Percentiles rank a stretch among this genome's conserved stretches.
These are phyloP conservation scores for Kodamaea fungicola DNA, from an alignment of 1,139 yeast species.

Conservation along the genomic window DNA sequence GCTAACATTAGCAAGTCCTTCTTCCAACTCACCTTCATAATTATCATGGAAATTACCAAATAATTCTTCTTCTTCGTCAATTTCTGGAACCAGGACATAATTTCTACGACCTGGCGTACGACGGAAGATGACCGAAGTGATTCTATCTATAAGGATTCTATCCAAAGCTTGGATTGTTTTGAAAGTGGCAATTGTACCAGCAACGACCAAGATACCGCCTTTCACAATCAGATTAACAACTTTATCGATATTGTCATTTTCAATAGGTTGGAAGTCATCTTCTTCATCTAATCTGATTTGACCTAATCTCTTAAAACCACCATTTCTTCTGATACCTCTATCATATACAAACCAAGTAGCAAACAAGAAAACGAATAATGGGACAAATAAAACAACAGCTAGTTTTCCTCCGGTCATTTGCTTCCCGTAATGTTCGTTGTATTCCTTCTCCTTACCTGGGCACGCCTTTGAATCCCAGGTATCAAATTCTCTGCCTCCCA, in stretches of 20 bases:
- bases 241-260: constrained; percentile 60
- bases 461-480: constrained; percentile 68
- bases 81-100: constrained; percentile 43
- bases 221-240: constrained; percentile 60
- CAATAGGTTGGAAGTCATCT: constrained; percentile 61
- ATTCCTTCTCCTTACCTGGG: constrained; percentile 81
- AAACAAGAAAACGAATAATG: constrained; percentile 53
- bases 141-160: constrained; percentile 31
- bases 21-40: constrained; percentile 47
- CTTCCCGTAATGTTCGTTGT: constrained; percentile 52
- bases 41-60: constrained; percentile 47
- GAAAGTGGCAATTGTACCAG: constrained; percentile 40
- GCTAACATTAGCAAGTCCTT: constrained; percentile 16
- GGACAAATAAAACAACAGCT: constrained; percentile 52
- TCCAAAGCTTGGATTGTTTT: constrained; percentile 37
- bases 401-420: constrained; percentile 55
- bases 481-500: constrained; percentile 69
- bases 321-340: constrained; percentile 74
- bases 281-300: constrained; percentile 77
- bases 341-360: constrained; percentile 76
- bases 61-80: constrained; percentile 45
- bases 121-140: constrained; percentile 34
- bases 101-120: constrained; percentile 41
- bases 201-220: constrained; percentile 55
- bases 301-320: constrained; percentile 78